Conservation (phyloP, 2,329 filamentous ascomycete genomes). For the Aspergillus tanneri region DNA sequence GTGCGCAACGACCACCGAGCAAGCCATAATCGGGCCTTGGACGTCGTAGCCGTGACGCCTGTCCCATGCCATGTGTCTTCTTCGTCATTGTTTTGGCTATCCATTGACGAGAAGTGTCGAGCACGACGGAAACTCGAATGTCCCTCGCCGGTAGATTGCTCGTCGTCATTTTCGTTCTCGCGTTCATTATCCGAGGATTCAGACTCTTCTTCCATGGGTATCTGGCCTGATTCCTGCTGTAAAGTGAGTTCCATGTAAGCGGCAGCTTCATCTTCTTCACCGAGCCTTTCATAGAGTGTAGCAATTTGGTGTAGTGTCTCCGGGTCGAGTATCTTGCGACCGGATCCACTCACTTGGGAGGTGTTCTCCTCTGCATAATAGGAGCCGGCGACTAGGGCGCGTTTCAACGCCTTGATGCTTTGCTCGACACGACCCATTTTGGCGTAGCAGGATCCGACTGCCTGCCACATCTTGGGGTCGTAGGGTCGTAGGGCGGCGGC, state of each 20-base stretch:
- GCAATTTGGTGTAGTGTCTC: constrained; percentile 90
- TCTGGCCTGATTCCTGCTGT: constrained; percentile 79
- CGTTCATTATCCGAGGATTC: constrained; percentile 35
- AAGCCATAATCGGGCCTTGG: constrained; percentile 90
- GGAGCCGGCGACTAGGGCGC: constrained; percentile 81
- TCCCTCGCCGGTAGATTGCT: constrained; percentile 35
- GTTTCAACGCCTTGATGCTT: constrained; percentile 91
- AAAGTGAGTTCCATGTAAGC: constrained; percentile 96
- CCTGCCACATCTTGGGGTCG: constrained; percentile 99
- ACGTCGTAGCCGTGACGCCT: constrained; percentile 87
- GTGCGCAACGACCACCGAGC: constrained; percentile 75
- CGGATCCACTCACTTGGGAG: constrained; percentile 22
- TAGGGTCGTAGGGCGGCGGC: constrained; percentile 90
- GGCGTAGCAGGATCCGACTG: constrained; percentile 85
- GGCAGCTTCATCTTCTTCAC: constrained; percentile 75
- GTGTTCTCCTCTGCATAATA: constrained; percentile 61
- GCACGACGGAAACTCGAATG: constrained; percentile 47
- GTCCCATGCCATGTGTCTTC: constrained; percentile 57
- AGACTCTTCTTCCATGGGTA: constrained; percentile 37
- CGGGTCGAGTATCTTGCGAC: constrained; percentile 72
- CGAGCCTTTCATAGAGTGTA: constrained; percentile 77
- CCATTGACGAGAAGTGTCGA: constrained; percentile 25
- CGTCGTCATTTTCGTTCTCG: constrained; percentile 35
- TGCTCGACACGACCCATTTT: constrained; percentile 85
- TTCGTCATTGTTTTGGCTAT: constrained; percentile 38